phyloP scores from a whole-genome alignment of 2,329 filamentous ascomycete species.

The Talaromyces rugulosus region DNA sequence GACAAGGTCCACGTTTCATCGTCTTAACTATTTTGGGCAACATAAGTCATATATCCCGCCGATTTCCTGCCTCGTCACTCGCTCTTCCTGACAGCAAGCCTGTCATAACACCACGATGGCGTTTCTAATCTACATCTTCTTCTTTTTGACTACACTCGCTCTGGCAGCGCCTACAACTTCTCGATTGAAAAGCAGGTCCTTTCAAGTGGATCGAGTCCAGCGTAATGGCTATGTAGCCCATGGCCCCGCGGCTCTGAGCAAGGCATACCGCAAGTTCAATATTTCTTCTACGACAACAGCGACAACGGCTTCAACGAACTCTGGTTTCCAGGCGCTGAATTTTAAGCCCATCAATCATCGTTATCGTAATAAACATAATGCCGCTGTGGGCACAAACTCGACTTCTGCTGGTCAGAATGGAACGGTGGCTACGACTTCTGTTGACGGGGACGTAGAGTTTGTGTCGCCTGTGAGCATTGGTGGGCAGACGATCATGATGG shows the following conservation, averaged over 20 bases:
- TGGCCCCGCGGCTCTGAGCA: conserved; percentile 60
- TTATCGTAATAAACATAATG: conserved; percentile 13
- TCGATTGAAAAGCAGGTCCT: conserved; percentile 42
- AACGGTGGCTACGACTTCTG: conserved; percentile 49
- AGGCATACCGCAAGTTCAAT: conserved; percentile 65
- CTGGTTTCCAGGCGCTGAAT: conserved; percentile 34
- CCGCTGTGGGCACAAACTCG: conserved; percentile 9
- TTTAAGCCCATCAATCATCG: conserved; percentile 27
- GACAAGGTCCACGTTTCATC: too few species aligned
- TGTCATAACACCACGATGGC: conserved; percentile 24
- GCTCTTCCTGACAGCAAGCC: not conserved
- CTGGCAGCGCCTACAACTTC: conserved; percentile 19
- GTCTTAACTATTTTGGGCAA: not conserved
- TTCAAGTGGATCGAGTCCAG: conserved; percentile 56
- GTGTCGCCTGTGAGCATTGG: conserved; percentile 66
- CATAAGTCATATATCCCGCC: not conserved
- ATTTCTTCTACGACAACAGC: conserved; percentile 35
- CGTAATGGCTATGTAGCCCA: conserved; percentile 56
- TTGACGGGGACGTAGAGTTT: conserved; percentile 65
- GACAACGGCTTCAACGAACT: conserved; percentile 24
- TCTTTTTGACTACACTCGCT: conserved; percentile 29
- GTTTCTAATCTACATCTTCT: conserved; percentile 22
- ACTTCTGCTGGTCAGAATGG: conserved; percentile 1
- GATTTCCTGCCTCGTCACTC: not conserved
- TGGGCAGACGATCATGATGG: conserved; percentile 63